phyloP scores from a whole-genome alignment of 1,284 basidiomycete genomes.

The Malassezia restricta region DNA sequence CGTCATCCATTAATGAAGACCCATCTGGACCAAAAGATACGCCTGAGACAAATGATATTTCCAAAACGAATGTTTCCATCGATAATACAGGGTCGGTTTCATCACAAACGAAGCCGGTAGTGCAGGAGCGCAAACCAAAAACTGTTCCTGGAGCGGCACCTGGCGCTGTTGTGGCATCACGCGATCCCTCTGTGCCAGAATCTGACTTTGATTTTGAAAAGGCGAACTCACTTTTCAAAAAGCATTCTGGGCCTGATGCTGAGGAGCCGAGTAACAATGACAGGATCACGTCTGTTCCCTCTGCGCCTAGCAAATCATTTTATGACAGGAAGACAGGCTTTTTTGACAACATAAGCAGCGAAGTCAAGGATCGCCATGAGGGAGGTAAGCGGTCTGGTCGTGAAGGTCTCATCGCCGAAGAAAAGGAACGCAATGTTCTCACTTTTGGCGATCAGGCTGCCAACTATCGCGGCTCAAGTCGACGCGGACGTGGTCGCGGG shows the following conservation, averaged over 20 bases:
- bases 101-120: no score
- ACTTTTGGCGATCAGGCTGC: slow-evolving; percentile 40
- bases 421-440: slow-evolving; percentile 37
- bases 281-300: slow-evolving; percentile 35
- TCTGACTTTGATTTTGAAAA: slow-evolving; percentile 42
- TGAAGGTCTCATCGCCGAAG: slow-evolving; percentile 16
- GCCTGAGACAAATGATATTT: no score
- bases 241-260: slow-evolving; percentile 8
- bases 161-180: not conserved
- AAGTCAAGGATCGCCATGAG: slow-evolving; percentile 39
- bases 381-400: slow-evolving; percentile 1
- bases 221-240: slow-evolving; percentile 41
- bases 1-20: no score
- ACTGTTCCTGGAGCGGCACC: not conserved
- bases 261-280: not conserved
- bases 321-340: slow-evolving; percentile 42
- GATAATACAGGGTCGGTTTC: no score
- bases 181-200: slow-evolving; percentile 17
- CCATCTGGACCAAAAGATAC: no score
- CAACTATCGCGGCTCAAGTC: not conserved
- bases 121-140: no score
- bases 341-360: slow-evolving; percentile 42
- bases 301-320: slow-evolving; percentile 22
- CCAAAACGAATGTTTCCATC: no score
- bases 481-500: slow-evolving; percentile 1